These are phyloP conservation scores for Chloris gayana DNA, from an alignment of 176 grass and related monocot species.

Conservation along the genomic window DNA sequence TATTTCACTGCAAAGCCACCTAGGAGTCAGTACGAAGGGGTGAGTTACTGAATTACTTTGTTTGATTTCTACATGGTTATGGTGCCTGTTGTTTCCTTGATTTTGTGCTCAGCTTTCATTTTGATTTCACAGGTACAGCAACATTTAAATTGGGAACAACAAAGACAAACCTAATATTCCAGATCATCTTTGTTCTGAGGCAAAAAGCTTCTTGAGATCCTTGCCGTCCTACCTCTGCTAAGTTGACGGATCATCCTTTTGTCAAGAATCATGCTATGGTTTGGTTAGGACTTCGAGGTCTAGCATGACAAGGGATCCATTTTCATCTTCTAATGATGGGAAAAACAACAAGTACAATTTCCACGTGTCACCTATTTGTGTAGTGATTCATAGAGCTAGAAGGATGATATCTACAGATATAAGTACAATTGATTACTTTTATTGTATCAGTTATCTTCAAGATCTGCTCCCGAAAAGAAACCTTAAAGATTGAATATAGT, in stretches of 20 bases:
- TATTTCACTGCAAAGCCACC: constrained; percentile 20
- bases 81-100: not conserved
- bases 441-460: not conserved
- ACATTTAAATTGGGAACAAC: constrained; percentile 99
- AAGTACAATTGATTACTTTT: not conserved
- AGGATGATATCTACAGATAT: constrained; percentile 5
- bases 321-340: constrained; percentile 23
- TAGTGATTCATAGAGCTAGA: not conserved
- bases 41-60: constrained; percentile 26
- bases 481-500: not conserved
- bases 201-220: constrained; percentile 65
- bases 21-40: constrained; percentile 89
- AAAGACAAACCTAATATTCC: constrained; percentile 97
- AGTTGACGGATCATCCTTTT: constrained; percentile 83
- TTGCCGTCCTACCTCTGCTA: constrained; percentile 83
- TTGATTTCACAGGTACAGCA: constrained; percentile 74
- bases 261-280: constrained; percentile 70
- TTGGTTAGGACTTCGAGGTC: constrained; percentile 48
- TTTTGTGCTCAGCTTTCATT: constrained; percentile 34
- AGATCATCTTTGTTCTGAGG: constrained; percentile 70
- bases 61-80: not conserved
- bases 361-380: constrained; percentile 2
- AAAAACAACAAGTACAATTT: constrained; percentile 37
- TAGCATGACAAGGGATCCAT: constrained; percentile 46
- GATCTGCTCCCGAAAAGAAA: too few species aligned